Base-by-base conservation (phyloP, 768 basidiomycete genomes). In the Russula abietina region DNA sequence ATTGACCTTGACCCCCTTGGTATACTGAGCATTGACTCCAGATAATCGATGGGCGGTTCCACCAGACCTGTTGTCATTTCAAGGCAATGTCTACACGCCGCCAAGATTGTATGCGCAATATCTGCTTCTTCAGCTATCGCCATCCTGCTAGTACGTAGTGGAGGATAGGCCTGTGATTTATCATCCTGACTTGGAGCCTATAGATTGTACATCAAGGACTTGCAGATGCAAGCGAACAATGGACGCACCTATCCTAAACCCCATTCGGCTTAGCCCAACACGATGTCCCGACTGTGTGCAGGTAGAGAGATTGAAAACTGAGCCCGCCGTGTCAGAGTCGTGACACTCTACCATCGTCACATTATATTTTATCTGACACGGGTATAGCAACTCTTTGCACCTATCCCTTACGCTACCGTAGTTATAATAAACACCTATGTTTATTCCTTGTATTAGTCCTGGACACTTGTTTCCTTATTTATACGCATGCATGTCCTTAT, bases 31-130 rank as follows among this genome's bases (percentile, higher is more conserved):
- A 26, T 28, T 26, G 57, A 50, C 48, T 30, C 38, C 57, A 70
- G 69, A 68, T 70, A 38, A 61, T 70, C 63, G 68, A 70, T 41
- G 70, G 70, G 32, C 68, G 70, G 28, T 70, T 60, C 62, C 69
- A 70, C 57, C 63, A 62, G 10, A 41, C 54, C 12, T 71, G 70
- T 50, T 55, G 62, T 14, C 70, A 71, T 59, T 71, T 71, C 59
- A 65, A 69, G 14, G 63, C 70, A 4, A 68, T 71, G 61, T 67
- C 70, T n/a, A 69, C 70, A 17, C 68, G 70, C 30, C 57, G 63
- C 55, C 67, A 71, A 50, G 70, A 71, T 50, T 71, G 70, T 55
- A 55, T 68, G 56, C 62, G 57, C 16, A 54, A 41, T 28, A n/a
- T 38, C 49, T 71, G 70, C 43, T 50, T 69, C 24, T 71, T 71